Percentiles rank a stretch among this genome's conserved stretches.
These are phyloP conservation scores for Pistacia integerrima DNA, from an alignment of 345 rosid species.

Conservation along the genomic window DNA sequence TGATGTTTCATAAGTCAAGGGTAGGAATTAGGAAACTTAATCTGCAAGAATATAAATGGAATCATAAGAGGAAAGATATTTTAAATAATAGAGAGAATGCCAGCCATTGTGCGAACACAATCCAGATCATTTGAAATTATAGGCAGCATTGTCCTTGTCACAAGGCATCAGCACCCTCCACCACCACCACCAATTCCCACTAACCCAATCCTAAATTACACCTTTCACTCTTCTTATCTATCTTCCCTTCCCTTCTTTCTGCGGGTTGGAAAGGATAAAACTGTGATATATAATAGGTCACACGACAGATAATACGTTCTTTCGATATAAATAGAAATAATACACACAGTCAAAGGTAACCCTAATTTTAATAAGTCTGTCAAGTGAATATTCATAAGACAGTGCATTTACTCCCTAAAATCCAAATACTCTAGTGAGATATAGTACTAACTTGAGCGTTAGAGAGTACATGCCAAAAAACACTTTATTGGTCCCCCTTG, in stretches of 20 bases:
- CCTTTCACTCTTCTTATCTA: not conserved
- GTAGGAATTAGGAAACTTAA: not conserved
- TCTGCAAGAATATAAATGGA: slow-evolving; percentile 4
- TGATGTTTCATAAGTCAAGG: slow-evolving; percentile 5
- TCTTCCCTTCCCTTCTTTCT: not conserved
- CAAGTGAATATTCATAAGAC: too few relatives aligned
- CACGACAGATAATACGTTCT: too few relatives aligned
- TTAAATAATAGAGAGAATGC: slow-evolving; percentile 14
- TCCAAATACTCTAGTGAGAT: too few relatives aligned
- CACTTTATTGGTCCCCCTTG: too few relatives aligned
- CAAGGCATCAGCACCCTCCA: slow-evolving; percentile 18
- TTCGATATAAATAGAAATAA: too few relatives aligned
- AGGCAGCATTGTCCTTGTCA: slow-evolving; percentile 28
- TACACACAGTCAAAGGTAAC: too few relatives aligned
- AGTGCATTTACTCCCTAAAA: too few relatives aligned
- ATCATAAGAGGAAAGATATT: slow-evolving; percentile 6
- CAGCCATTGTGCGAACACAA: slow-evolving; percentile 39
- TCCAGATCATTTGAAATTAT: slow-evolving; percentile 26
- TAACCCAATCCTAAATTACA: not conserved
- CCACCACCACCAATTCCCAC: slow-evolving; percentile 6
- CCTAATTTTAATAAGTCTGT: too few relatives aligned
- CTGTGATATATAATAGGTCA: too few relatives aligned
- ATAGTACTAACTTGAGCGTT: too few relatives aligned
- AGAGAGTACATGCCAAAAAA: too few relatives aligned
- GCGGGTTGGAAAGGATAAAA: too few relatives aligned